A percentile compares a stretch with the other conserved stretches of the same genome.
Evolutionary conservation across 192 early-diverging fungal species (phyloP).

Genomic region (Linnemannia hyalina): DNA sequence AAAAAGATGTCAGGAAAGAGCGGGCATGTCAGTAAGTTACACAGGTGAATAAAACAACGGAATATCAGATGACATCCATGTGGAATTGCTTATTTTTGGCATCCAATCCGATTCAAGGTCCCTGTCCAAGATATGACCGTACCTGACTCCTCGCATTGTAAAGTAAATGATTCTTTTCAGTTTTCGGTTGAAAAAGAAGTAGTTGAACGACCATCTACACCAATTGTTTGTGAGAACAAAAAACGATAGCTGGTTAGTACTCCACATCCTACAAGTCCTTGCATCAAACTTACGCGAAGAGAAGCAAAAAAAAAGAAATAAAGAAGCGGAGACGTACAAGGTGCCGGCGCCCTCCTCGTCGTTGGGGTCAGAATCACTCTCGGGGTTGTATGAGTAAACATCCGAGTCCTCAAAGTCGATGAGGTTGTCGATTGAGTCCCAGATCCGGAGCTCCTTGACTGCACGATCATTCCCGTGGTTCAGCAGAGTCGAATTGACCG

Average conservation of each 20-base stretch:
- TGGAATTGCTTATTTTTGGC: background rate
- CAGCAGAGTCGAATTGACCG: constrained; percentile 88
- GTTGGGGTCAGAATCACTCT: constrained; percentile 91
- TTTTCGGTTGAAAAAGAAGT: constrained; percentile 96
- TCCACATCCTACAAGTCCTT: background rate
- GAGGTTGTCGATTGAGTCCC: constrained; percentile 89
- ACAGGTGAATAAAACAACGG: background rate
- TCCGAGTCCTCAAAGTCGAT: constrained; percentile 88
- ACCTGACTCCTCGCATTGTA: constrained; percentile 91
- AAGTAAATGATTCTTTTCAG: constrained; percentile 95
- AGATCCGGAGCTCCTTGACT: constrained; percentile 78
- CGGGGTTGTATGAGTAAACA: constrained; percentile 92
- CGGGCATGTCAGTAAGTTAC: background rate
- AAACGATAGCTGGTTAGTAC: background rate
- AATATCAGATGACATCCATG: background rate
- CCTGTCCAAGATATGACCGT: constrained; percentile 28
- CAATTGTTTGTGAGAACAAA: background rate
- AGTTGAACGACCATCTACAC: constrained; percentile 94
- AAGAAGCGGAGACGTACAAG: constrained; percentile 27
- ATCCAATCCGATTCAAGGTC: background rate
- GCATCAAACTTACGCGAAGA: background rate
- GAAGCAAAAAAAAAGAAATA: constrained; percentile 21
- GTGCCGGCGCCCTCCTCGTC: constrained; percentile 84
- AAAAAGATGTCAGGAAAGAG: background rate
- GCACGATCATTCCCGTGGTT: constrained; percentile 81